Evolutionary conservation across 208 protist genomes (phyloP), one percentile per base, ranked within the genome.

Genomic region (Plasmodiophora brassicae): DNA sequence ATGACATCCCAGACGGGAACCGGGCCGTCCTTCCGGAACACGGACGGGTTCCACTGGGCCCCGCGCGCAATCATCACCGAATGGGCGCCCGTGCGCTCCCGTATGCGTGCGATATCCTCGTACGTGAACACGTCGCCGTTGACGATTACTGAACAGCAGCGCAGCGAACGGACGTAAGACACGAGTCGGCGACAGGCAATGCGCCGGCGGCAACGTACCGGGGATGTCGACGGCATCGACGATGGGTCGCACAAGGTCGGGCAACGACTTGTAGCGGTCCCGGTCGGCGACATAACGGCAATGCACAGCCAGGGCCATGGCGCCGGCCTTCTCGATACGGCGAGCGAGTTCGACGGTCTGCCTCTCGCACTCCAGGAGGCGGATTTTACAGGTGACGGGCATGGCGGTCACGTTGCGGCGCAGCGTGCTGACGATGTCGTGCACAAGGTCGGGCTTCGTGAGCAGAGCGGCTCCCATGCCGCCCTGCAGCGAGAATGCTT

Each of bases 381-480:
- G 88, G 53, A 96, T 95, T 60, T 95, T 96, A 65, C 91, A 94
- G 0, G 94, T 95, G 0, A 95, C 88, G 20, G 93, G 89, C 0
- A 88, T 85, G 45, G 5, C 90, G 28, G 57, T 91, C 89, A 71
- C 65, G 44, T 88, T 87, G 44, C 32, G 45, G 0, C n/a, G 83
- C 0, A 95, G 85, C 35, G 93, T 92, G 10, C 45, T 87, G 5
- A 95, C 8, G 65, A 93, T 92, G 5, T 89, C 85, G 54, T 25
- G 22, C 45, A 88, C 22, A 20, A 28, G 41, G 0, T 95, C 93
- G 28, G 91, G 90, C 46, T 93, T 50, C 20, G 71, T 50, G 92
- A 99, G 95, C 32, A 99, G 92, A 1, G 96, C 96, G 0, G 96
- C 94, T 28, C 98, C 98, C 96, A 99, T 98, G 1, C 97, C 97